These are phyloP conservation scores for Penicillium fimorum DNA, from an alignment of 495 filamentous ascomycete species.

Conservation along the genomic window DNA sequence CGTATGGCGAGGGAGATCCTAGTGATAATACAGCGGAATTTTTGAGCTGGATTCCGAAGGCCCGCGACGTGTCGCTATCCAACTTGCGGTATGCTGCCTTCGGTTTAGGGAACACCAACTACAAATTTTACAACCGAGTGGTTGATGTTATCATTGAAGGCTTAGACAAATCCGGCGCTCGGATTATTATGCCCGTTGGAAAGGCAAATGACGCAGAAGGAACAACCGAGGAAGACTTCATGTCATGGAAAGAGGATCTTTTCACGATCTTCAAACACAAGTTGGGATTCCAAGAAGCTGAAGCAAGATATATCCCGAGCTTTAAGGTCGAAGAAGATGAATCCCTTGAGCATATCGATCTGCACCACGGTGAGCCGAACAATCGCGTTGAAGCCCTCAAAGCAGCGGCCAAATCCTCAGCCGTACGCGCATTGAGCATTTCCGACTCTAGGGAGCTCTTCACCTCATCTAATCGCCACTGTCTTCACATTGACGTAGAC, in stretches of 20 bases:
- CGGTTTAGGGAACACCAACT: constrained; percentile 51
- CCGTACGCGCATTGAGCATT: constrained; percentile 35
- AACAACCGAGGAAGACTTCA: constrained; percentile 51
- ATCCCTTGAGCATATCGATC: constrained; percentile 37
- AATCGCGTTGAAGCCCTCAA: constrained; percentile 24
- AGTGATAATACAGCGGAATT: constrained; percentile 51
- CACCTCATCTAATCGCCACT: constrained; percentile 36
- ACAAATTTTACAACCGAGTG: constrained; percentile 53
- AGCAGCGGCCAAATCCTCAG: constrained; percentile 26
- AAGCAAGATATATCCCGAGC: constrained; percentile 41
- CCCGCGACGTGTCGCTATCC: constrained; percentile 25
- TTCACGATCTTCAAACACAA: constrained; percentile 37
- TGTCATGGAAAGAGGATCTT: constrained; percentile 48
- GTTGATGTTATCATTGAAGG: constrained; percentile 39
- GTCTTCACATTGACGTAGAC: constrained; percentile 53
- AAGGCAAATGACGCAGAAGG: constrained; percentile 50
- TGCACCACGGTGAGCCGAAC: constrained; percentile 42
- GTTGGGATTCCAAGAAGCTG: constrained; percentile 39
- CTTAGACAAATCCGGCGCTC: constrained; percentile 39
- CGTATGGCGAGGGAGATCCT: constrained; percentile 57
- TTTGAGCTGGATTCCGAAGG: constrained; percentile 43
- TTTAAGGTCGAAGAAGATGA: constrained; percentile 39
- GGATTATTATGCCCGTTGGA: constrained; percentile 35
- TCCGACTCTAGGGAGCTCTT: constrained; percentile 40
- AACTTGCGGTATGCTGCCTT: constrained; percentile 45